Evolutionary conservation across 1,284 basidiomycete genomes (phyloP).

Genomic region (Ceratorhiza oryzae-sativae): DNA sequence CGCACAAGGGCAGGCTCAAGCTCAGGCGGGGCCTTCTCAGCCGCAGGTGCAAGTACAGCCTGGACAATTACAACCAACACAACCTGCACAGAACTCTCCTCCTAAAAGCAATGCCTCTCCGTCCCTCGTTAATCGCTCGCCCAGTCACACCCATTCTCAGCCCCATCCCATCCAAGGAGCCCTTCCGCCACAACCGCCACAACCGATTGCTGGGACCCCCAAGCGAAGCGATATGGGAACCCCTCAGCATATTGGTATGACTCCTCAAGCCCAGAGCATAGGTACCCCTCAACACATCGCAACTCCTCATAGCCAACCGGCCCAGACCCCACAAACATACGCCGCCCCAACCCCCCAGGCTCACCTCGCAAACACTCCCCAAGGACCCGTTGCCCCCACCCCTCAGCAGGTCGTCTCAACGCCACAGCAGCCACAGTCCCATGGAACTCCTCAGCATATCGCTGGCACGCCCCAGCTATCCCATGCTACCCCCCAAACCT

Average conservation of each 20-base stretch:
- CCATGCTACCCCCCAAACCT: slow-evolving; percentile 1
- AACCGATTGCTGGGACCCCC: background rate
- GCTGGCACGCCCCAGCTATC: slow-evolving; percentile 12
- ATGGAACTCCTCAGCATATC: slow-evolving; percentile 16
- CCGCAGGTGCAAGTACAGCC: background rate
- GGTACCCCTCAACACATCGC: background rate
- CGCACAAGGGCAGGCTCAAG: background rate
- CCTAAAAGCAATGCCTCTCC: background rate
- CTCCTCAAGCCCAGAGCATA: background rate
- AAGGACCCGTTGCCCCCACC: background rate
- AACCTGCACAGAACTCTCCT: background rate
- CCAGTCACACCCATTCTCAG: background rate
- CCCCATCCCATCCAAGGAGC: background rate
- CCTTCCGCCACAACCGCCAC: background rate
- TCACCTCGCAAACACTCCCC: background rate
- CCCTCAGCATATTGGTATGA: background rate
- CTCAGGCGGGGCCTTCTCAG: background rate
- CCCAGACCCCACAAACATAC: background rate
- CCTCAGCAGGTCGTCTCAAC: slow-evolving; percentile 18
- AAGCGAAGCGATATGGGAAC: background rate
- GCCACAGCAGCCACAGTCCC: slow-evolving; percentile 4
- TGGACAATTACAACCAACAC: background rate
- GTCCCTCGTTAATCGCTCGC: background rate
- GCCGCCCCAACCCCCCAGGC: background rate
- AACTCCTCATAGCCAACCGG: no score